These are phyloP conservation scores for Volvariella volvacea DNA, from an alignment of 1,284 basidiomycete genomes.

Conservation along the genomic window DNA sequence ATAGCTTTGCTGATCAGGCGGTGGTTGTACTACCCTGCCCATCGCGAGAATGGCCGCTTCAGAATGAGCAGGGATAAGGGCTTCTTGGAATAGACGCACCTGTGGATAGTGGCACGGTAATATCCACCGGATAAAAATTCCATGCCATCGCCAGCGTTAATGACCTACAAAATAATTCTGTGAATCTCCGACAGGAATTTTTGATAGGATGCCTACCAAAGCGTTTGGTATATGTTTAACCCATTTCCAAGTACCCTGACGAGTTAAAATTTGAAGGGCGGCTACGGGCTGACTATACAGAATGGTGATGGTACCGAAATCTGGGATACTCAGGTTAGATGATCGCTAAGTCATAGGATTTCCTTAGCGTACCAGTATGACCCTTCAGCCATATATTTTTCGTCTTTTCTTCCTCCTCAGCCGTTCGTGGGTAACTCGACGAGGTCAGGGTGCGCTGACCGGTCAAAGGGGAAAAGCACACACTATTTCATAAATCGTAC, in stretches of 20 bases:
- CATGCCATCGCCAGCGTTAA: conserved; percentile 50
- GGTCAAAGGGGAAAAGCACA: conserved; percentile 7
- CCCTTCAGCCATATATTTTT: conserved; percentile 57
- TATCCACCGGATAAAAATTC: conserved; percentile 45
- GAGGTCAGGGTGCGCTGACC: neutral
- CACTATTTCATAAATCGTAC: conserved; percentile 56
- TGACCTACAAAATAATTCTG: conserved; percentile 14
- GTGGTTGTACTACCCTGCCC: conserved; percentile 25
- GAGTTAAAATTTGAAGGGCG: conserved; percentile 48
- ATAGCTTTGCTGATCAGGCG: conserved; percentile 22
- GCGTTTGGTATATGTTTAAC: conserved; percentile 54
- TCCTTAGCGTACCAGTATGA: conserved; percentile 41
- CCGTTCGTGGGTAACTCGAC: conserved; percentile 27
- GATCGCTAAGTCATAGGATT: neutral
- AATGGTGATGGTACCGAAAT: conserved; percentile 52
- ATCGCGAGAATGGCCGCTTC: neutral
- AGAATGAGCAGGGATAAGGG: neutral
- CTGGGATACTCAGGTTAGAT: conserved; percentile 21
- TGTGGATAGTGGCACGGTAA: conserved; percentile 34
- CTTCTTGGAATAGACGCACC: conserved; percentile 14
- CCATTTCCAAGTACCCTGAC: conserved; percentile 51
- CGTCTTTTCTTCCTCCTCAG: conserved; percentile 48
- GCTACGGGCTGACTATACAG: conserved; percentile 57
- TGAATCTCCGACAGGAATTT: too few relatives aligned
- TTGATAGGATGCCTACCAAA: conserved; percentile 35